Conservation (phyloP, 2,329 filamentous ascomycete species). For the Sphaerulina musiva region DNA sequence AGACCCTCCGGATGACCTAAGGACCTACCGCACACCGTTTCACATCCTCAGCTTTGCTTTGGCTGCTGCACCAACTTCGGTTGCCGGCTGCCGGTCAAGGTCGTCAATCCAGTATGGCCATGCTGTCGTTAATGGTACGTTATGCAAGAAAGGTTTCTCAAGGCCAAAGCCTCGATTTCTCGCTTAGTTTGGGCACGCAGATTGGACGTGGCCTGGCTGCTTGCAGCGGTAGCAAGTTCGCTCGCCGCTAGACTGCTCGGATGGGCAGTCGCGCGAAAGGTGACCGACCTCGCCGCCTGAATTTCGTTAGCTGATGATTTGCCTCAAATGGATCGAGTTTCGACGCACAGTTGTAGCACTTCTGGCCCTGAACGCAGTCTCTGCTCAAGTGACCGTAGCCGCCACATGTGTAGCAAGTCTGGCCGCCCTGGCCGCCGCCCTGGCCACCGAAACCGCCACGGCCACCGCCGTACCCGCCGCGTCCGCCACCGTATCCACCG, state of each 20-base stretch:
- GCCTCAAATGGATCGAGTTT: conserved; percentile 1
- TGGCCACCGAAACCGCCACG: conserved; percentile 43
- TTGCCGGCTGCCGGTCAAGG: conserved; percentile 19
- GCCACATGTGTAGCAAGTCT: conserved; percentile 98
- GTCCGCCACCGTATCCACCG: conserved; percentile 41
- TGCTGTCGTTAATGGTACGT: conserved; percentile 22
- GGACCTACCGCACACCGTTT: conserved; percentile 5
- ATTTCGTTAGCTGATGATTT: conserved; percentile 24
- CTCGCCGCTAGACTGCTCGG: conserved; percentile 66
- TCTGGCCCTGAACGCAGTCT: conserved; percentile 98
- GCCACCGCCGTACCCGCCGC: conserved; percentile 34
- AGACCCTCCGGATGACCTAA: conserved; percentile 3
- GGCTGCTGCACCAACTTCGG: conserved; percentile 5
- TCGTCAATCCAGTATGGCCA: conserved; percentile 29
- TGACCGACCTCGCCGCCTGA: conserved; percentile 78
- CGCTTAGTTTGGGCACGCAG: conserved; percentile 76
- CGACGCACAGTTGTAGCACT: conserved; percentile 93
- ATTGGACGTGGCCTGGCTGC: conserved; percentile 80
- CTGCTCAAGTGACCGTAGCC: conserved; percentile 82
- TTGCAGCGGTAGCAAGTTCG: conserved; percentile 98
- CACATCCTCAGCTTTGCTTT: conserved; percentile 4
- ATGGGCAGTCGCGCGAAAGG: conserved; percentile 91
- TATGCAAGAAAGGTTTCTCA: conserved; percentile 18
- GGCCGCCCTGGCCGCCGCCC: conserved; percentile 39
- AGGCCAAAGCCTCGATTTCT: conserved; percentile 19